Base-by-base conservation (phyloP, 352 stramenopile species). In the Phytopythium ostracodes region DNA sequence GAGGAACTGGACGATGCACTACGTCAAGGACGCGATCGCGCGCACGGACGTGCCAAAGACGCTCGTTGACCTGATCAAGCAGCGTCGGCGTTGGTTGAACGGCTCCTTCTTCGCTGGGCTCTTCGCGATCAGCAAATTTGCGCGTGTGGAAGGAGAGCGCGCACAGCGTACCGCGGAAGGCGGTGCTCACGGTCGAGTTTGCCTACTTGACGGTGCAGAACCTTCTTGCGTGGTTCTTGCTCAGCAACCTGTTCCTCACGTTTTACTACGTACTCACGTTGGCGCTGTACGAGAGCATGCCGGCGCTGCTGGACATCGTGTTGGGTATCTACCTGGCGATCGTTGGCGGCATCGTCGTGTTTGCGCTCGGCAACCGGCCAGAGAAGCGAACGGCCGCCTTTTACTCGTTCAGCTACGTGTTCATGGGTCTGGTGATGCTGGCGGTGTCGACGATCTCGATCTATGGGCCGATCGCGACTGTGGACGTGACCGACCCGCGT, bases 41-140 rank as follows among this genome's bases (percentile, higher is more conserved):
- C 69, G 70, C n/a, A 80, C 72, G 0, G 71, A 83, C 44, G 75
- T 78, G 0, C 75, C 75, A 2, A 65, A 80, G 33, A 84, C 73
- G n/a, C 70, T 90, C 0, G 73, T 78, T 2, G 72, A 80, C 52
- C 49, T 88, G 46, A 87, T 88, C 64, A 81, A 82, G 64, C 78
- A 88, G 64, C 78, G 81, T 11, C 65, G 78, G 0, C 70, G 78
- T 12, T 88, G 76, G 78, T 67, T 88, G 29, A 88, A 90, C 44
- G 78, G 78, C 10, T 79, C 70, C 15, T 88, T 90, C 57, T 88
- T 90, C 33, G 78, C 74, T 4, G 73, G 74, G 6, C 56, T 88
- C 33, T 88, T 84, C 51, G 76, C 74, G 24, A 76, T 88, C 50
- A 77, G 66, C 54, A 80, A 83, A 52, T 84, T 82, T 60, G 35